Conservation (phyloP, 371 early-diverging fungal species). For the Gilbertella persicaria region DNA sequence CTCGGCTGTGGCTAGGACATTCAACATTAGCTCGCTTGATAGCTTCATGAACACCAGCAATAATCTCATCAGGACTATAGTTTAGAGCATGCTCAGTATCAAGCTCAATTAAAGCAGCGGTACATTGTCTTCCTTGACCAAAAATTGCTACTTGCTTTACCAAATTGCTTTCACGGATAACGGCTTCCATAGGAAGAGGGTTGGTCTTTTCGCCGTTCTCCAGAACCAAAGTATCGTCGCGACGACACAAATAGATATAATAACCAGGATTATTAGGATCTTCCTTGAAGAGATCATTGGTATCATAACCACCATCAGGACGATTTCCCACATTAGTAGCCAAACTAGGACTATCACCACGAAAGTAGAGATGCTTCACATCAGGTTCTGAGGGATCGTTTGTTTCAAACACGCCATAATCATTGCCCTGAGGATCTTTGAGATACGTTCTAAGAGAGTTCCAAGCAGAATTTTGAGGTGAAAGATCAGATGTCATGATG, state of each 20-base stretch:
- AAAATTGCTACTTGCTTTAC: constrained; percentile 27
- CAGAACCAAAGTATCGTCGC: constrained; percentile 40
- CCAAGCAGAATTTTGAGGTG: not conserved
- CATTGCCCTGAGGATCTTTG: too few species aligned
- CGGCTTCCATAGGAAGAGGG: constrained; percentile 40
- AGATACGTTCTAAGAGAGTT: constrained; percentile 1
- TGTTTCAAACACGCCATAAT: constrained; percentile 12
- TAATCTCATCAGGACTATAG: constrained; percentile 17
- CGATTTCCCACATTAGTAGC: constrained; percentile 22
- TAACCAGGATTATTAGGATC: constrained; percentile 12
- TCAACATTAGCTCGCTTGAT: constrained; percentile 33
- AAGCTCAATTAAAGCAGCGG: constrained; percentile 31
- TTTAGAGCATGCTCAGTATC: constrained; percentile 14
- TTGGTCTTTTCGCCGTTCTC: constrained; percentile 50
- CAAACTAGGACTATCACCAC: constrained; percentile 8
- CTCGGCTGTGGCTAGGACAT: constrained; percentile 33
- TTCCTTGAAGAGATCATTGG: constrained; percentile 32
- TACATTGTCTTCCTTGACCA: constrained; percentile 32
- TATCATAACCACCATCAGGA: constrained; percentile 33
- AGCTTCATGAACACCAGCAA: constrained; percentile 19
- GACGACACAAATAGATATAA: constrained; percentile 28
- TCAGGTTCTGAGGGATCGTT: constrained; percentile 2
- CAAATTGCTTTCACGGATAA: constrained; percentile 19
- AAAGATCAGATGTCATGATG: not conserved
- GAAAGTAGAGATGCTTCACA: constrained; percentile 15